Evolutionary conservation across 352 stramenopile species (phyloP), one percentile per base, ranked within the genome.

Genomic region (Hyphochytrium catenoides): DNA sequence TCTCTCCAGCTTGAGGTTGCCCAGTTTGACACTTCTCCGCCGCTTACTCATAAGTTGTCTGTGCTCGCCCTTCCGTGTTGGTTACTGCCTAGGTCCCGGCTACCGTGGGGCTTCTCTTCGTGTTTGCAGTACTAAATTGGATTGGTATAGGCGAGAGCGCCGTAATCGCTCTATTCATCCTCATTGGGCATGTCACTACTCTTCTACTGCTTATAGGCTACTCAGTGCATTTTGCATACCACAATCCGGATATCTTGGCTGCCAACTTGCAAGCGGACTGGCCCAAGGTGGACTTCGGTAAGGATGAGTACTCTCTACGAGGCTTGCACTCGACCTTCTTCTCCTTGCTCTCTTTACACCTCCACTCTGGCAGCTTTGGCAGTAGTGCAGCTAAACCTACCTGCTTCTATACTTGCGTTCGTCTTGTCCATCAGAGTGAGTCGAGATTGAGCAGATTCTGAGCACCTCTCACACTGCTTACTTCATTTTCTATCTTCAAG

Each of bases 141-240:
- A 59, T 87, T 19, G 82, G 82, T 38, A 93, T 94, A 52, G 82
- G 69, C 15, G 82, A 94, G 48, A 88, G 66, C 28, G 75, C 79
- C 4, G 58, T 82, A 7, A 59, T 94, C 22, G 82, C 82, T 19
- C 59, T 92, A 15, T 57, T 52, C 28, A 92, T 94, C 39, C 92
- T 94, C 52, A 61, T 90, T 21, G 34, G 61, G 8, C 82, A 94
- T 48, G 68, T 83, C 14, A 47, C 60, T 8, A 91, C 74, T 12
- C 59, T 94, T 17, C 46, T 50, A 0, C 45, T 72, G 42, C 61
- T 94, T 22, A 86, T 62, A 41, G 51, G 64, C 5, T 48, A 79
- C 21, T 82, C 72, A 26, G 46, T 60, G 2, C 32, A 81, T 23
- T 91, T 84, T 28, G 57, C 88, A 18, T 57, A 72, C 26, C 57